phyloP scores from a whole-genome alignment of 2,329 filamentous ascomycete genomes.

The Aspergillaceae sp. region DNA sequence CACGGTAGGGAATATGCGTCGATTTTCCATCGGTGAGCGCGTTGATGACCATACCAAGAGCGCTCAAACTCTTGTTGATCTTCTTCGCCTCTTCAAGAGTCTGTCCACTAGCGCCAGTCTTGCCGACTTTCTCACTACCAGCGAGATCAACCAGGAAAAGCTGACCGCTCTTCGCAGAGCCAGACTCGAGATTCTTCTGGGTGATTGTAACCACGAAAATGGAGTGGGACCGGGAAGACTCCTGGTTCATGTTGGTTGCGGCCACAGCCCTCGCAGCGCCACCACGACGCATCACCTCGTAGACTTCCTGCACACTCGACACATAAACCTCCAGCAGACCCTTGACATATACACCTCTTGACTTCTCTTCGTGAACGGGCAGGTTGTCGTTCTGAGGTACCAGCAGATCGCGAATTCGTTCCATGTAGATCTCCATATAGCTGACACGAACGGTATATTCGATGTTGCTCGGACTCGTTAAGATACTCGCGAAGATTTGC shows the following conservation, averaged over 20 bases:
- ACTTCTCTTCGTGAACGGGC: constrained; percentile 97
- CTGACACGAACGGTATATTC: constrained; percentile 98
- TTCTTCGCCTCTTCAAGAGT: constrained; percentile 98
- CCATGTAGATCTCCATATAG: constrained; percentile 99
- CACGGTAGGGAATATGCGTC: constrained; percentile 89
- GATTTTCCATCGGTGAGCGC: constrained; percentile 94
- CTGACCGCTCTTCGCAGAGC: constrained; percentile 90
- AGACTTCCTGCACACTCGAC: constrained; percentile 89
- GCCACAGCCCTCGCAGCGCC: constrained; percentile 84
- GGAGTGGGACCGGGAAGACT: constrained; percentile 94
- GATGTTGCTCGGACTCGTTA: constrained; percentile 83
- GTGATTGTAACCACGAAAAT: constrained; percentile 96
- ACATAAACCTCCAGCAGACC: constrained; percentile 92
- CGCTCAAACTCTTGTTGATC: constrained; percentile 99
- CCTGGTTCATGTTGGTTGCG: constrained; percentile 98
- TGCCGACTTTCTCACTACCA: constrained; percentile 96
- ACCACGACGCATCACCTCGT: constrained; percentile 91
- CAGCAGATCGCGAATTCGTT: constrained; percentile 88
- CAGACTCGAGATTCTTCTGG: constrained; percentile 95
- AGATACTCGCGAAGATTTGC: constrained; percentile 93
- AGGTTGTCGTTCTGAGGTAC: constrained; percentile 92
- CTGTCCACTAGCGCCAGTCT: constrained; percentile 94
- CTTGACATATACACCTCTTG: constrained; percentile 91
- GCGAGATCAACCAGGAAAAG: constrained; percentile 97
- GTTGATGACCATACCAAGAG: constrained; percentile 98